Percentiles rank a stretch among this genome's conserved stretches.
Evolutionary conservation across 1,139 yeast species (phyloP).

Genomic region (Torulaspora globosa): DNA sequence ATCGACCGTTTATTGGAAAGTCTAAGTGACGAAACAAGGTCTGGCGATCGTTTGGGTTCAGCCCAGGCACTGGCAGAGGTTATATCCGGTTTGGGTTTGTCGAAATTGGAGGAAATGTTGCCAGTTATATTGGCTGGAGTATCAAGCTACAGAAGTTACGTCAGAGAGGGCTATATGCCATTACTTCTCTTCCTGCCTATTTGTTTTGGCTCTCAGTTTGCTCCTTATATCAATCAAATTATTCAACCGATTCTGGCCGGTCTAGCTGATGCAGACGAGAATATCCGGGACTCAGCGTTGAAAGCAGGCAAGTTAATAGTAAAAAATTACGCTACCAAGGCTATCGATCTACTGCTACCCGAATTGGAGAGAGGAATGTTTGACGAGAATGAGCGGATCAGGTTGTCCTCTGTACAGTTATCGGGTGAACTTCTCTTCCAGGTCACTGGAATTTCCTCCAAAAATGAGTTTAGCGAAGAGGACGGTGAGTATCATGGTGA

Average conservation of each 20-base stretch:
- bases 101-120: constrained; percentile 80
- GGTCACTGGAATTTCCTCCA: constrained; percentile 77
- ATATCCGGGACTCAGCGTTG: constrained; percentile 82
- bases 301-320: constrained; percentile 92
- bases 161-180: constrained; percentile 93
- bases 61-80: constrained; percentile 97
- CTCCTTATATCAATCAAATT: constrained; percentile 80
- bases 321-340: constrained; percentile 84
- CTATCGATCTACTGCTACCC: constrained; percentile 89
- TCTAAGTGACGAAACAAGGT: constrained; percentile 70
- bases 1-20: constrained; percentile 76
- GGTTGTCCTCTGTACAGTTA: constrained; percentile 90
- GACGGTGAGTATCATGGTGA: constrained; percentile 54
- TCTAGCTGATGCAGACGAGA: constrained; percentile 84
- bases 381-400: constrained; percentile 78
- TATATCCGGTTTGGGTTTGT: constrained; percentile 81
- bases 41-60: constrained; percentile 93
- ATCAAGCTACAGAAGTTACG: constrained; percentile 57
- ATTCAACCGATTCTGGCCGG: constrained; percentile 90
- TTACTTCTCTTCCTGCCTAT: constrained; percentile 85
- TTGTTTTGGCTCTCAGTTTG: constrained; percentile 87
- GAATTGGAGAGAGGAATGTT: constrained; percentile 88
- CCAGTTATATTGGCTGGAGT: constrained; percentile 79
- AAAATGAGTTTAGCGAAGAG: constrained; percentile 62
- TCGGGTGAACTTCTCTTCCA: constrained; percentile 96